Percentiles rank a stretch among this genome's conserved stretches.
Conservation (phyloP, 2,329 filamentous ascomycete species). For the Septoria petroselini region DNA sequence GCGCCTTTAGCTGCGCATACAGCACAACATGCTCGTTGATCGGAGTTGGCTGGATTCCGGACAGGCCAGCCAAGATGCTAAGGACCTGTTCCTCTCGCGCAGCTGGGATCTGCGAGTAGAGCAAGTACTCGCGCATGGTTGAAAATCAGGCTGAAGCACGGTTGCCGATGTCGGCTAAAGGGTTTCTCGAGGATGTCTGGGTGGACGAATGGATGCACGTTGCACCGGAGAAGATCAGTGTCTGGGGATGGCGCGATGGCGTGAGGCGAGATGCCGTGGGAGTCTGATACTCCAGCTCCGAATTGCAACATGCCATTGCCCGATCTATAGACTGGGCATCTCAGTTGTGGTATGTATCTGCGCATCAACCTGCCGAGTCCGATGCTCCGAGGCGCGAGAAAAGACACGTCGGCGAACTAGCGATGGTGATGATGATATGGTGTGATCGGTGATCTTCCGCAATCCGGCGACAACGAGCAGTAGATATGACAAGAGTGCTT, state of each 20-base stretch:
- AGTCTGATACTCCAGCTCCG: no score
- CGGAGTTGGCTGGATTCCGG: constrained; percentile 58
- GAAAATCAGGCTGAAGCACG: background rate
- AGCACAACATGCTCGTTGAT: constrained; percentile 56
- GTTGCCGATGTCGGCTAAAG: constrained; percentile 14
- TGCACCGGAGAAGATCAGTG: background rate
- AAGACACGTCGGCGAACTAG: no score
- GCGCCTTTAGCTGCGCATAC: constrained; percentile 52
- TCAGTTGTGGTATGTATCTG: no score
- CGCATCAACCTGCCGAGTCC: no score
- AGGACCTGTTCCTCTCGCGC: constrained; percentile 59
- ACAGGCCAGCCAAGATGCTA: constrained; percentile 59
- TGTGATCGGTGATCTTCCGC: background rate
- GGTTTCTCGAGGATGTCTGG: background rate
- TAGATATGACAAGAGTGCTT: no score
- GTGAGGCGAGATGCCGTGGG: constrained; percentile 2
- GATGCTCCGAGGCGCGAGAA: no score
- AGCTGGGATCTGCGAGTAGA: constrained; percentile 58
- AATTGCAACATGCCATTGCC: no score
- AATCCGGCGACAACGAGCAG: constrained; percentile 5
- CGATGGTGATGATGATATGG: background rate
- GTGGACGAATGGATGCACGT: background rate
- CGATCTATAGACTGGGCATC: no score
- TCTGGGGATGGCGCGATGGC: constrained; percentile 15
- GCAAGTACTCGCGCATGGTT: constrained; percentile 60